Evolutionary conservation across 257 asterid genomes (phyloP).

Genomic region (Gentiana dahurica): DNA sequence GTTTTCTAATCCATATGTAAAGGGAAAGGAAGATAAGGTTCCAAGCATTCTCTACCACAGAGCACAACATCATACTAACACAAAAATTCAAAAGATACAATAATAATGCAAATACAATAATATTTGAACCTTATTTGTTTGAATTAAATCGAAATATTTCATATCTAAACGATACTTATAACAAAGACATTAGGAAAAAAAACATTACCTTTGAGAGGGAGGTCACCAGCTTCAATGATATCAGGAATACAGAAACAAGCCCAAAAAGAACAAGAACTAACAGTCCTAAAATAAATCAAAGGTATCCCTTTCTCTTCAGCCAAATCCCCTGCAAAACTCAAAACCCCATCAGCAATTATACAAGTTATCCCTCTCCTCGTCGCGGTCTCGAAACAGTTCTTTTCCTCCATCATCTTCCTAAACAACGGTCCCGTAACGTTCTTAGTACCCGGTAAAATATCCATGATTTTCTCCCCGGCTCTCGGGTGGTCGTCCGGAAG

Average conservation of each 20-base stretch:
- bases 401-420: slow-evolving; percentile 2
- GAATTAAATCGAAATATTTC: no score
- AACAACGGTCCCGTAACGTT: not conserved
- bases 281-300: slow-evolving; percentile 10
- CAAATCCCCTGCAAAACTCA: slow-evolving; percentile 19
- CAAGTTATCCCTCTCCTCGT: slow-evolving; percentile 9
- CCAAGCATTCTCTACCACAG: no score
- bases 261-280: slow-evolving; percentile 23
- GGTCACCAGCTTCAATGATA: slow-evolving; percentile 17
- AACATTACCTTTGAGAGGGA: slow-evolving; percentile 5
- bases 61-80: no score
- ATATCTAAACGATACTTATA: no score
- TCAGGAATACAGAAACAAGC: slow-evolving; percentile 9
- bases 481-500: slow-evolving; percentile 44
- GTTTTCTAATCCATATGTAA: no score
- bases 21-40: no score
- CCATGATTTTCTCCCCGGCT: slow-evolving; percentile 12
- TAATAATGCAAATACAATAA: no score
- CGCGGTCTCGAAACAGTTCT: not conserved
- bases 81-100: no score
- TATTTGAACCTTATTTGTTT: no score
- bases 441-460: not conserved
- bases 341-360: slow-evolving; percentile 20
- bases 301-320: slow-evolving; percentile 18
- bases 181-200: not conserved